Conservation (phyloP, 2,329 filamentous ascomycete species). For the Fusarium sp. region DNA sequence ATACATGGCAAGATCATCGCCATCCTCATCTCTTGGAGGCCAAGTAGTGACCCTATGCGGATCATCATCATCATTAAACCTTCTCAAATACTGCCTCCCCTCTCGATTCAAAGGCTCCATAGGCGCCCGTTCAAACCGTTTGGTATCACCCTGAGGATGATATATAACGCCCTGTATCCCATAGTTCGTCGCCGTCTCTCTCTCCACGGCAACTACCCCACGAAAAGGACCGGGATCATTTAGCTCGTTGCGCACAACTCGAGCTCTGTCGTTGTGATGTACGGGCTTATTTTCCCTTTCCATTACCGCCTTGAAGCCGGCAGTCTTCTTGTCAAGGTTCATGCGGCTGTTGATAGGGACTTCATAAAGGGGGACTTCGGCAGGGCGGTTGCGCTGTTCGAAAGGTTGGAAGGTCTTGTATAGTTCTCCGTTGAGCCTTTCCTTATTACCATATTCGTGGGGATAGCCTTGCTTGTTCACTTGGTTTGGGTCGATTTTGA, state of each 20-base stretch:
- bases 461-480: background rate
- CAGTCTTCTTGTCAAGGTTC: background rate
- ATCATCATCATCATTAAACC: slow-evolving; percentile 11
- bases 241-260: background rate
- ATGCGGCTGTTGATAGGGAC: background rate
- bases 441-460: background rate
- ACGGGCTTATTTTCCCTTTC: background rate
- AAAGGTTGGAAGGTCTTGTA: background rate
- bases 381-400: background rate
- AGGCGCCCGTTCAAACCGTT: background rate
- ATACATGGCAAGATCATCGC: background rate
- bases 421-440: background rate
- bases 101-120: slow-evolving; percentile 7
- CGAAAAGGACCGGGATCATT: slow-evolving; percentile 11
- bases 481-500: too few relatives aligned
- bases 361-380: background rate
- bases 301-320: background rate
- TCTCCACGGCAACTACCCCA: background rate
- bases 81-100: slow-evolving; percentile 5
- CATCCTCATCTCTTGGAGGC: slow-evolving; percentile 20
- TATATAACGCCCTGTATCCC: background rate
- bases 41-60: slow-evolving; percentile 3
- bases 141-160: background rate
- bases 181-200: background rate
- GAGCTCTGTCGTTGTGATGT: background rate